Percentiles rank a stretch among this genome's conserved stretches.
Evolutionary conservation across 2,329 filamentous ascomycete species (phyloP).

Genomic region (Penicillium sp.): DNA sequence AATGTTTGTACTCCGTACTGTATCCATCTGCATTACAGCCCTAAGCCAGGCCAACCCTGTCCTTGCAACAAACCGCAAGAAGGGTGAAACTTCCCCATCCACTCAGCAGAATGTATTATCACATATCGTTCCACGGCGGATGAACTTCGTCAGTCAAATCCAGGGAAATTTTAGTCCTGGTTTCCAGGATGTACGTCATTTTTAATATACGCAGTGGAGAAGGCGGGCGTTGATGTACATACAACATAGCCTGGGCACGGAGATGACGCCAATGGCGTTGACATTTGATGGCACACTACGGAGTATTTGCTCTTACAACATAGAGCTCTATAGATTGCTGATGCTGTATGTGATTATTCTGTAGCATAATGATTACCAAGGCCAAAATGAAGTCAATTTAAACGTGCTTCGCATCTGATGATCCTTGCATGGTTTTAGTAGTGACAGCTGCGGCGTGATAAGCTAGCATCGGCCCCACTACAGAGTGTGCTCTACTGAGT

Average conservation of each 20-base stretch:
- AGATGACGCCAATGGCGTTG: conserved; percentile 22
- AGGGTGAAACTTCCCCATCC: background rate
- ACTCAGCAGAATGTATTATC: background rate
- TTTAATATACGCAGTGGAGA: conserved; percentile 9
- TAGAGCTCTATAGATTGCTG: background rate
- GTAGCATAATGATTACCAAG: background rate
- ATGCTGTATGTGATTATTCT: no score
- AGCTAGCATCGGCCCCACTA: background rate
- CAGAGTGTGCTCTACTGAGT: background rate
- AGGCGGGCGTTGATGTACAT: background rate
- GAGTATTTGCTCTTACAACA: no score
- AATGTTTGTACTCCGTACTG: background rate
- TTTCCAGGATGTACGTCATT: conserved; percentile 11
- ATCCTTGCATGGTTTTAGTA: background rate
- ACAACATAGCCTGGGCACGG: conserved; percentile 1
- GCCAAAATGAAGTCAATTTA: background rate
- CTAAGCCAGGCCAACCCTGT: background rate
- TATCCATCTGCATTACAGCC: background rate
- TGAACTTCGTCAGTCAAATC: background rate
- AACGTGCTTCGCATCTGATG: background rate
- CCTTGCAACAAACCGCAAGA: background rate
- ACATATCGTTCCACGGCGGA: background rate
- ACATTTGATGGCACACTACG: background rate
- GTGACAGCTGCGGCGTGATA: background rate
- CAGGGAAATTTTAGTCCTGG: background rate